Conservation (phyloP, 2,329 filamentous ascomycete genomes). For the Amphichorda felina region DNA sequence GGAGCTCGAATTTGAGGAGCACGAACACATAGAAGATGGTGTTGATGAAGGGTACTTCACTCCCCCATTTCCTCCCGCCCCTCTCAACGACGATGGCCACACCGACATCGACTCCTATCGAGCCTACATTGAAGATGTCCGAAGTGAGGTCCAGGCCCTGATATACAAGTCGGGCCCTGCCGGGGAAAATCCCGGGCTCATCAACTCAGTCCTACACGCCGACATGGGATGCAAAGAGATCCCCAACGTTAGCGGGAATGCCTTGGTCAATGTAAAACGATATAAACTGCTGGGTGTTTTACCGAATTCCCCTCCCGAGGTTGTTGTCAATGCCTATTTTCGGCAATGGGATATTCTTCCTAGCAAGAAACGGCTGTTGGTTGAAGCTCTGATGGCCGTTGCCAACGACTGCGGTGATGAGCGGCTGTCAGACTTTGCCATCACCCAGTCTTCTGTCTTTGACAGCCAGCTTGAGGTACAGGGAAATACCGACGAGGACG, state of each 20-base stretch:
- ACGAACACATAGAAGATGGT: conserved; percentile 18
- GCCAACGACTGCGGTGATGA: conserved; percentile 22
- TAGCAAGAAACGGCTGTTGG: conserved; percentile 14
- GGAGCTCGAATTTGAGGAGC: conserved; percentile 35
- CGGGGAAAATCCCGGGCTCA: conserved; percentile 16
- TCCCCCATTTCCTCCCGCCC: conserved; percentile 19
- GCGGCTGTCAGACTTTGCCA: conserved; percentile 21
- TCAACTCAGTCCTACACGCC: conserved; percentile 16
- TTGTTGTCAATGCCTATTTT: conserved; percentile 25
- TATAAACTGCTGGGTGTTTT: conserved; percentile 25
- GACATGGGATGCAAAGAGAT: conserved; percentile 19
- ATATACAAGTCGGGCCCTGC: conserved; percentile 21
- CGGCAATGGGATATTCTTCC: conserved; percentile 25
- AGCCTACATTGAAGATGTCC: conserved; percentile 36
- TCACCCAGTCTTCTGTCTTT: conserved; percentile 24
- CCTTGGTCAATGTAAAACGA: conserved; percentile 16
- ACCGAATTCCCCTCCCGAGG: conserved; percentile 20
- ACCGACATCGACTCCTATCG: conserved; percentile 28
- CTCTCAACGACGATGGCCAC: conserved; percentile 16
- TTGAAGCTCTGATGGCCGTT: conserved; percentile 19
- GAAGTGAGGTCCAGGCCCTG: conserved; percentile 33
- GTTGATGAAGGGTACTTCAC: conserved; percentile 25
- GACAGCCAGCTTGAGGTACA: conserved; percentile 21
- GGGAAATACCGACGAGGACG: conserved; percentile 15
- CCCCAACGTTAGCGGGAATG: conserved; percentile 11